Evolutionary conservation across 192 early-diverging fungal species (phyloP).

Genomic region (Rhizophagus clarus): DNA sequence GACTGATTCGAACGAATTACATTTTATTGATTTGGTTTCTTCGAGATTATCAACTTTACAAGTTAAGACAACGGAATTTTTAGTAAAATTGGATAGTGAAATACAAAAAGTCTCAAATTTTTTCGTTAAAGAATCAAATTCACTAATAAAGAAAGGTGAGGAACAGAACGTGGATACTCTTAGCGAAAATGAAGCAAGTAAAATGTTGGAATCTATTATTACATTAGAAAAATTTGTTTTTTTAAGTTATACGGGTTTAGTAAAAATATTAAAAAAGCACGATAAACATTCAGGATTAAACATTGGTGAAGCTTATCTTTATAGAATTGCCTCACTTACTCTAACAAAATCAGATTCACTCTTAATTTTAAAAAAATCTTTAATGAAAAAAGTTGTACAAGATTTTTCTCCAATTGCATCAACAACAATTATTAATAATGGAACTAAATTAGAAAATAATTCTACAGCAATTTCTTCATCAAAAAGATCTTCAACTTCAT

Average conservation of each 20-base stretch:
- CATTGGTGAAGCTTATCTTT: slow-evolving; percentile 68
- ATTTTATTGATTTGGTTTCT: slow-evolving; percentile 62
- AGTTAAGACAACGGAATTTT: slow-evolving; percentile 66
- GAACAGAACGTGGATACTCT: slow-evolving; percentile 29
- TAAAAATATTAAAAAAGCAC: slow-evolving; percentile 87
- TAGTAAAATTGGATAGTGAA: slow-evolving; percentile 65
- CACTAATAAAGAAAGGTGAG: slow-evolving; percentile 37
- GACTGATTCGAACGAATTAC: slow-evolving; percentile 38
- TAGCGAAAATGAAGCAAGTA: slow-evolving; percentile 37
- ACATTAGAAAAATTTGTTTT: slow-evolving; percentile 81
- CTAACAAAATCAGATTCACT: slow-evolving; percentile 71
- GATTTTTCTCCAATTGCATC: slow-evolving; percentile 36
- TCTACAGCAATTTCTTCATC: background rate
- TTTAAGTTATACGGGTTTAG: slow-evolving; percentile 83
- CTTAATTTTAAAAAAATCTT: slow-evolving; percentile 65
- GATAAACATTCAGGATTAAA: slow-evolving; percentile 81
- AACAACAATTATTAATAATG: slow-evolving; percentile 5
- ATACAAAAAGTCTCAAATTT: slow-evolving; percentile 63
- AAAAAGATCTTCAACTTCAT: background rate
- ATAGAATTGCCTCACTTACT: slow-evolving; percentile 54
- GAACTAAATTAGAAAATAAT: background rate
- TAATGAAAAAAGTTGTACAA: slow-evolving; percentile 65
- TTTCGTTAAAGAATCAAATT: slow-evolving; percentile 35
- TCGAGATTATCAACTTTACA: slow-evolving; percentile 58
- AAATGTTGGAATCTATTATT: slow-evolving; percentile 64